These are phyloP conservation scores for Coelastrella sp. DNA, from an alignment of 139 green algal species.

Conservation along the genomic window DNA sequence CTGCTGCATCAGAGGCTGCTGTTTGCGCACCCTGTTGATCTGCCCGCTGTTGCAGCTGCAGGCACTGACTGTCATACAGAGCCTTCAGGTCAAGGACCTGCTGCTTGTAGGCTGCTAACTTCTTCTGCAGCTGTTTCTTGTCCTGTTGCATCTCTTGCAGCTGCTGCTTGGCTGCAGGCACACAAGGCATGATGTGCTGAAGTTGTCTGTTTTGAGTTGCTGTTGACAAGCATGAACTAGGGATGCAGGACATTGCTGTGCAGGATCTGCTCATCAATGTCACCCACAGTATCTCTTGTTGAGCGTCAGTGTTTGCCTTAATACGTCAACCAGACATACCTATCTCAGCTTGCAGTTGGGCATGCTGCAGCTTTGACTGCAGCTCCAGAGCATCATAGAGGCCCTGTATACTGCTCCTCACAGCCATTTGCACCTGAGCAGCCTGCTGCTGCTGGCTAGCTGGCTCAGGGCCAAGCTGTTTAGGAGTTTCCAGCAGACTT, in stretches of 20 bases:
- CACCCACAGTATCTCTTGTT: too few species aligned
- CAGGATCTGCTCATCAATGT: too few species aligned
- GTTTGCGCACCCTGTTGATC: neutral
- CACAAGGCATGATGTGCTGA: neutral
- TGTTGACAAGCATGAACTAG: too few species aligned
- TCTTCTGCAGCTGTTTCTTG: constrained; percentile 46
- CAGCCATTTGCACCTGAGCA: constrained; percentile 31
- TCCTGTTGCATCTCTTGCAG: constrained; percentile 34
- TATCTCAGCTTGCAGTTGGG: constrained; percentile 31
- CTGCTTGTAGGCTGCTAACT: constrained; percentile 46
- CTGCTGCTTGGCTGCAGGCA: constrained; percentile 32
- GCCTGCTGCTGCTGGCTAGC: constrained; percentile 5
- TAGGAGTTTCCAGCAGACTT: neutral
- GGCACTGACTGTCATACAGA: neutral
- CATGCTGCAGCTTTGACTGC: constrained; percentile 36
- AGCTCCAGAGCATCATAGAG: constrained; percentile 13
- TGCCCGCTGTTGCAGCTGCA: constrained; percentile 4
- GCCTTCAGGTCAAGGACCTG: neutral
- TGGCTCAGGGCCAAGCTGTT: neutral
- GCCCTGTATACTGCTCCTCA: constrained; percentile 40
- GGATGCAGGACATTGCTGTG: too few species aligned
- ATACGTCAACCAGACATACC: neutral
- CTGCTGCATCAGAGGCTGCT: neutral
- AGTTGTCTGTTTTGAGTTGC: too few species aligned
- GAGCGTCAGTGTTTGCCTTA: too few species aligned